Evolutionary conservation across 805 yeast species (phyloP).

Genomic region (Kodamaea laetipori): DNA sequence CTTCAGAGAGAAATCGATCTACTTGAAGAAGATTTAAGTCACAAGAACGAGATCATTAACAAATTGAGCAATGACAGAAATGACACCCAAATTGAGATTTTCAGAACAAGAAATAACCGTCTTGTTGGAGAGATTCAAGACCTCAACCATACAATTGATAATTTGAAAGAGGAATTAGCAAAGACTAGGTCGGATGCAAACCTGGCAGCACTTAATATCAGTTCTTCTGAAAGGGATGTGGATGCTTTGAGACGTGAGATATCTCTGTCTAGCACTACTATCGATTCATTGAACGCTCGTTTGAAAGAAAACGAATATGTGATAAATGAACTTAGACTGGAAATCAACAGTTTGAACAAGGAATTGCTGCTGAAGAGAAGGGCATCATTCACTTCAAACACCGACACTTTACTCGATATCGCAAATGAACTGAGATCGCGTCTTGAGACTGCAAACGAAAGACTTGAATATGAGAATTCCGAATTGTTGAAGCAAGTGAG

Average conservation of each 20-base stretch:
- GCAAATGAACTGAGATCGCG: constrained; percentile 12
- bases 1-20: constrained; percentile 13
- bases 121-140: constrained; percentile 14
- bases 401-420: constrained; percentile 7
- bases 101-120: constrained; percentile 3
- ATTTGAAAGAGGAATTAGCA: constrained; percentile 22
- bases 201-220: background rate
- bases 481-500: constrained; percentile 11
- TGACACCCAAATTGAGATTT: constrained; percentile 1
- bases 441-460: constrained; percentile 7
- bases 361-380: constrained; percentile 3
- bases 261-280: constrained; percentile 20
- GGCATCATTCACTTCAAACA: background rate
- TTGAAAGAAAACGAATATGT: constrained; percentile 9
- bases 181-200: constrained; percentile 9
- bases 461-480: constrained; percentile 9
- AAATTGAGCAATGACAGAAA: constrained; percentile 8
- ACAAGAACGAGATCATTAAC: constrained; percentile 11
- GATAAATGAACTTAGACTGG: constrained; percentile 9
- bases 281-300: constrained; percentile 1
- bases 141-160: constrained; percentile 20
- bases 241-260: constrained; percentile 26
- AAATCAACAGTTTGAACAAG: constrained; percentile 9
- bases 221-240: constrained; percentile 20
- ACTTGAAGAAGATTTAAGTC: constrained; percentile 13